These are phyloP conservation scores for Phytopythium montanum DNA, from an alignment of 352 stramenopile species.

Conservation along the genomic window DNA sequence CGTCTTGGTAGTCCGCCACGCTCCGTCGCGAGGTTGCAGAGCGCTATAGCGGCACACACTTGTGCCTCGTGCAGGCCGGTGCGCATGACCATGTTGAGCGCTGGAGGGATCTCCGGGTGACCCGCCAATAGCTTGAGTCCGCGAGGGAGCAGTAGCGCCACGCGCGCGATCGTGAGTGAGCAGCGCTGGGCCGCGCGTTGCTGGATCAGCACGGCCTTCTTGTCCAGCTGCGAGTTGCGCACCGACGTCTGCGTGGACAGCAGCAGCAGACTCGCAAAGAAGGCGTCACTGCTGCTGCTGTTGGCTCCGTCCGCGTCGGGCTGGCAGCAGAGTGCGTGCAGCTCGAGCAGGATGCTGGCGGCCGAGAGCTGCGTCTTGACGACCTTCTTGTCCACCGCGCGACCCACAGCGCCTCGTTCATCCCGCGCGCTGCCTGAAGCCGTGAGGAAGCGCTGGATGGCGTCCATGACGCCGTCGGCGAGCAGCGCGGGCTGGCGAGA, in stretches of 20 bases:
- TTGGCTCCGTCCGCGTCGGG: neutral
- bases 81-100: constrained; percentile 82
- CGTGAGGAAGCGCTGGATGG: constrained; percentile 57
- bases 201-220: constrained; percentile 33
- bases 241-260: constrained; percentile 48
- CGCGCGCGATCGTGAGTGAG: constrained; percentile 58
- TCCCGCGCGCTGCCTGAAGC: constrained; percentile 35
- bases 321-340: constrained; percentile 48
- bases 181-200: constrained; percentile 59
- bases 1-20: constrained; percentile 27
- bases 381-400: constrained; percentile 34
- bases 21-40: constrained; percentile 84
- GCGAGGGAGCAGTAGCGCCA: constrained; percentile 35
- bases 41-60: constrained; percentile 73
- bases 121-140: constrained; percentile 44
- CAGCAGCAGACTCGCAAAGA: constrained; percentile 57
- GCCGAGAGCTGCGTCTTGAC: constrained; percentile 52
- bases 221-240: constrained; percentile 55
- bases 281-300: constrained; percentile 42
- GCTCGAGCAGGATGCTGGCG: constrained; percentile 53
- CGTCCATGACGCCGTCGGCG: constrained; percentile 59
- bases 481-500: constrained; percentile 37
- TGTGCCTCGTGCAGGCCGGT: constrained; percentile 80
- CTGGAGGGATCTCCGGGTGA: constrained; percentile 49
- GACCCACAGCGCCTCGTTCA: neutral